Conservation (phyloP, 352 stramenopile species). For the Pythium scleroteichum region DNA sequence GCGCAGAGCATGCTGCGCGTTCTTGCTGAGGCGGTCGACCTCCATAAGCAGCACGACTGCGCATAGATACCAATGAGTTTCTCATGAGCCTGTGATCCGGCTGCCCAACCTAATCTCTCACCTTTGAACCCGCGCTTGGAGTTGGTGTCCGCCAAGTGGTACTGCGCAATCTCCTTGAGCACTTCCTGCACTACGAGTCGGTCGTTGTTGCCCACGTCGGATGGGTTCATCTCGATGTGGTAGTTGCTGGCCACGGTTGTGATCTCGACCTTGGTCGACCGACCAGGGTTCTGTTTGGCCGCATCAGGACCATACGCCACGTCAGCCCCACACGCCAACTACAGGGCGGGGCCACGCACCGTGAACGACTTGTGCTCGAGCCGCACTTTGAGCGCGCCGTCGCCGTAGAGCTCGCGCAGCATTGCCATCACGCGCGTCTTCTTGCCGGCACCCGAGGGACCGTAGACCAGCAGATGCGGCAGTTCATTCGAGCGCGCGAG, state of each 20-base stretch:
- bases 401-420: constrained; percentile 94
- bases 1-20: constrained; percentile 96
- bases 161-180: constrained; percentile 99
- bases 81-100: constrained; percentile 27
- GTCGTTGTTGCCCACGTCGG: constrained; percentile 96
- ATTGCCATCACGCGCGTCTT: constrained; percentile 98
- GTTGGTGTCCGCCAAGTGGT: constrained; percentile 78
- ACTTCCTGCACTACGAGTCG: constrained; percentile 98
- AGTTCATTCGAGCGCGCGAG: constrained; percentile 85
- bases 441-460: constrained; percentile 97
- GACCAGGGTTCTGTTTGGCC: constrained; percentile 38
- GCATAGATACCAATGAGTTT: neutral
- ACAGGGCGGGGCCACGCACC: constrained; percentile 16
- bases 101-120: too few relatives aligned
- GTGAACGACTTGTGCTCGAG: constrained; percentile 94
- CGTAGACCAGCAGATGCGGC: constrained; percentile 98
- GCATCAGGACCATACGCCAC: neutral
- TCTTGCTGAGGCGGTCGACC: constrained; percentile 96
- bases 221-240: constrained; percentile 99
- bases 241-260: constrained; percentile 98
- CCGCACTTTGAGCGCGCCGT: constrained; percentile 90
- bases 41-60: constrained; percentile 96
- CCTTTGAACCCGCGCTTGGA: constrained; percentile 75
- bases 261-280: constrained; percentile 95
- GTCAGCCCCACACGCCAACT: neutral